Evolutionary conservation across 768 basidiomycete genomes (phyloP), one percentile per base, ranked within the genome.

Genomic region (Suillus clintonianus): DNA sequence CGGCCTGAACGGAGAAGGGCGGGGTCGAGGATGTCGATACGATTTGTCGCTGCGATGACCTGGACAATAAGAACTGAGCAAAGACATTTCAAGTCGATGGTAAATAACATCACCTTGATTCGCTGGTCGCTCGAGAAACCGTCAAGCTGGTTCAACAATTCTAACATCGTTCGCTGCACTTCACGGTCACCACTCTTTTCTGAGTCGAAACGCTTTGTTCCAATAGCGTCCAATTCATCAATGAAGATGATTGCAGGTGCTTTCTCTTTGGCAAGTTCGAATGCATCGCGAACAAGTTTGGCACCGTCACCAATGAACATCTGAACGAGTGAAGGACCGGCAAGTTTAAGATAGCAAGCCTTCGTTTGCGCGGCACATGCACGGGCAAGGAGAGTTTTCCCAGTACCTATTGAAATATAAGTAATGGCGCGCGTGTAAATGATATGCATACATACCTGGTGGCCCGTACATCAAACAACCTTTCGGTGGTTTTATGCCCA

Each of bases 231-330:
- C 73, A 99, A 77, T 73, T 99, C 97, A 71, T 99, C 97, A 67
- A 98, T 98, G 79, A 98, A 98, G 76, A 99, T 98, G 76, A 98
- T 98, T n/a, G 95, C 92, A 7, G 96, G 96, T 2, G 95, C 93
- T 72, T 99, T 98, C 83, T 97, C 93, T 78, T 98, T 99, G 19
- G 97, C 97, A 53, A 99, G 84, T 53, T 96, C 95, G 74, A 99
- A 99, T 4, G 97, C 97, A 71, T 99, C 97, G 53, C 97, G 93
- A 24, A 99, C 97, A 58, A 99, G 88, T 77, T 98, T 99, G 61
- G 97, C 97, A 72, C 97, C 97, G 76, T 99, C 97, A 78, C 97
- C 97, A 69, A 99, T 99, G 77, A 97, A 99, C 97, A 99, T 99
- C 78, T 99, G 97, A 14, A 99, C 97, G 59, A 99, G 86, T 58